A percentile compares a stretch with the other conserved stretches of the same genome.
phyloP scores from a whole-genome alignment of 805 yeast genomes.

The Metschnikowia kofuensis region DNA sequence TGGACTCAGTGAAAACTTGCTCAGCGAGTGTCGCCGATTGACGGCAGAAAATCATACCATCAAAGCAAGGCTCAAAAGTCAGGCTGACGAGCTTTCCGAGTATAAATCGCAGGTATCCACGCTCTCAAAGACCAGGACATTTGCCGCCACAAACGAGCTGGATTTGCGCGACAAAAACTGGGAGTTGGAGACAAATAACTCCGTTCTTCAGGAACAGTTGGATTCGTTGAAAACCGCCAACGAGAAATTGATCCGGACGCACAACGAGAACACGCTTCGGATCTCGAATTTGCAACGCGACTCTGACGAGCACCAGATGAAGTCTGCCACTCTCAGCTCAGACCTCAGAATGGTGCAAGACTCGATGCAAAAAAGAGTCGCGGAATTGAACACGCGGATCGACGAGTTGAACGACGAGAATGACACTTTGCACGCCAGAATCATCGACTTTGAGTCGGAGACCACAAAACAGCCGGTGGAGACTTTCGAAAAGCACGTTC shows the following conservation, averaged over 20 bases:
- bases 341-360: constrained; percentile 36
- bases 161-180: constrained; percentile 58
- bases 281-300: constrained; percentile 38
- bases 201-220: constrained; percentile 43
- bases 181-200: constrained; percentile 58
- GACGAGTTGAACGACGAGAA: constrained; percentile 68
- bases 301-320: constrained; percentile 45
- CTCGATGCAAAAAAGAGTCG: constrained; percentile 40
- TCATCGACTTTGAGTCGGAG: constrained; percentile 18
- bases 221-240: constrained; percentile 39
- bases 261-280: constrained; percentile 33
- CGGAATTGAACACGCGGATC: constrained; percentile 49
- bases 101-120: constrained; percentile 34
- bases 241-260: constrained; percentile 31
- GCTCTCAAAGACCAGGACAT: constrained; percentile 32
- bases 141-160: constrained; percentile 43
- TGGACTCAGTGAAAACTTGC: constrained; percentile 68
- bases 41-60: constrained; percentile 59
- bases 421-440: constrained; percentile 49
- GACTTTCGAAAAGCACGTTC: background rate
- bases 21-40: constrained; percentile 66
- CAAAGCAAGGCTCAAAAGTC: constrained; percentile 39
- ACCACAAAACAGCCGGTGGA: background rate
- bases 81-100: constrained; percentile 42
- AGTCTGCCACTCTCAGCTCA: constrained; percentile 39